A percentile compares a stretch with the other conserved stretches of the same genome.
These are phyloP conservation scores for Salicornia ramosissima DNA, from an alignment of 148 eudicot species.

Conservation along the genomic window DNA sequence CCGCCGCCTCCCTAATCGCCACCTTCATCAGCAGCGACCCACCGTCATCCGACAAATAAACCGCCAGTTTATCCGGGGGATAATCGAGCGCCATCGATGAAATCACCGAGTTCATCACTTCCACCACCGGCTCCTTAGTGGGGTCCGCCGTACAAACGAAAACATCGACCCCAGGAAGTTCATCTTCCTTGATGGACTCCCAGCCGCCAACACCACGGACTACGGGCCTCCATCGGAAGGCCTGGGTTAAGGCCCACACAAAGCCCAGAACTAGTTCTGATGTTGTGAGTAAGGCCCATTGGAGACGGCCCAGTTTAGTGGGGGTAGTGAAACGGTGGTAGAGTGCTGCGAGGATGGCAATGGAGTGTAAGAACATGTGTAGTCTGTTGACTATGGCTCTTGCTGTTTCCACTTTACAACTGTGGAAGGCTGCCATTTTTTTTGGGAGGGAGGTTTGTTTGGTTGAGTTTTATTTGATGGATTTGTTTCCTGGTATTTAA, in stretches of 20 bases:
- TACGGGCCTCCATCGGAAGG: slow-evolving; percentile 52
- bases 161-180: slow-evolving; percentile 48
- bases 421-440: too few relatives aligned
- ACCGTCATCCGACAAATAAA: slow-evolving; percentile 62
- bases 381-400: too few relatives aligned
- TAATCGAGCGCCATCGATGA: slow-evolving; percentile 57
- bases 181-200: not conserved
- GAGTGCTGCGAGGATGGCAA: slow-evolving; percentile 21
- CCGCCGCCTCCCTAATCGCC: too few relatives aligned
- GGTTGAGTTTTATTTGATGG: too few relatives aligned
- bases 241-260: slow-evolving; percentile 39
- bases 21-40: too few relatives aligned
- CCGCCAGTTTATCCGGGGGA: slow-evolving; percentile 46
- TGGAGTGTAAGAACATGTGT: too few relatives aligned
- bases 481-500: too few relatives aligned
- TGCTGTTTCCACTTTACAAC: too few relatives aligned
- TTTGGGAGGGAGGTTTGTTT: too few relatives aligned
- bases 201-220: slow-evolving; percentile 16
- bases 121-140: slow-evolving; percentile 40
- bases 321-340: slow-evolving; percentile 40
- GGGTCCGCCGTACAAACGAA: slow-evolving; percentile 62
- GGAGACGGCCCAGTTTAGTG: not conserved
- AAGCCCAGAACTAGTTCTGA: slow-evolving; percentile 42
- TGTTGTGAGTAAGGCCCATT: slow-evolving; percentile 36
- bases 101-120: slow-evolving; percentile 53